Conservation (phyloP, 352 stramenopile genomes). For the Detonula confervacea region DNA sequence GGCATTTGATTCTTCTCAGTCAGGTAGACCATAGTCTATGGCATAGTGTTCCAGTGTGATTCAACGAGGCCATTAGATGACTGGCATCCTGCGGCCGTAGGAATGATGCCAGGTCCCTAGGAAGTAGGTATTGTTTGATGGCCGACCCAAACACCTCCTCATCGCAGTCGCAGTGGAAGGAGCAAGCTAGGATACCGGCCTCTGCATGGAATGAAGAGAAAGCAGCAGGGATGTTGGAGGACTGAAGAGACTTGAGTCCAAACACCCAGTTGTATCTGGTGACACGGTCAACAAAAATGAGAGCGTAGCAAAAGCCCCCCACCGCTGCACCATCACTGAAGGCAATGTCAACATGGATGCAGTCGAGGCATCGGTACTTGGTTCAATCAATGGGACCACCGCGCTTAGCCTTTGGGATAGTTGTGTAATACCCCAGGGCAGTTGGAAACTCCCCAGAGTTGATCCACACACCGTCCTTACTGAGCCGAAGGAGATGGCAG, state of each 20-base stretch:
- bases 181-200: constrained; percentile 23
- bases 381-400: neutral
- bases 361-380: constrained; percentile 1
- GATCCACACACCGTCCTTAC: neutral
- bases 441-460: neutral
- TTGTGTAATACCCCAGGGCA: constrained; percentile 19
- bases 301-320: constrained; percentile 14
- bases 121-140: neutral
- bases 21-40: constrained; percentile 21
- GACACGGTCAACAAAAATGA: constrained; percentile 37
- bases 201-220: constrained; percentile 18
- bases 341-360: constrained; percentile 30
- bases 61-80: constrained; percentile 42
- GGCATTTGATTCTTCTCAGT: constrained; percentile 43
- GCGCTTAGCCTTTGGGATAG: constrained; percentile 6
- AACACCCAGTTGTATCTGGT: constrained; percentile 36
- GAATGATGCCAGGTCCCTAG: constrained; percentile 3
- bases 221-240: constrained; percentile 1
- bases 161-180: constrained; percentile 42
- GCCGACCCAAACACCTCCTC: constrained; percentile 16
- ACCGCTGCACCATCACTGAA: constrained; percentile 28
- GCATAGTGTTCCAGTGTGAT: constrained; percentile 25
- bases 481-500: neutral
- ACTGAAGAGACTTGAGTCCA: constrained; percentile 2
- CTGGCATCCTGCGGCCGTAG: constrained; percentile 18